Percentiles rank a stretch among this genome's conserved stretches.
phyloP scores from a whole-genome alignment of 768 basidiomycete species.

The Lyophyllum decastes region DNA sequence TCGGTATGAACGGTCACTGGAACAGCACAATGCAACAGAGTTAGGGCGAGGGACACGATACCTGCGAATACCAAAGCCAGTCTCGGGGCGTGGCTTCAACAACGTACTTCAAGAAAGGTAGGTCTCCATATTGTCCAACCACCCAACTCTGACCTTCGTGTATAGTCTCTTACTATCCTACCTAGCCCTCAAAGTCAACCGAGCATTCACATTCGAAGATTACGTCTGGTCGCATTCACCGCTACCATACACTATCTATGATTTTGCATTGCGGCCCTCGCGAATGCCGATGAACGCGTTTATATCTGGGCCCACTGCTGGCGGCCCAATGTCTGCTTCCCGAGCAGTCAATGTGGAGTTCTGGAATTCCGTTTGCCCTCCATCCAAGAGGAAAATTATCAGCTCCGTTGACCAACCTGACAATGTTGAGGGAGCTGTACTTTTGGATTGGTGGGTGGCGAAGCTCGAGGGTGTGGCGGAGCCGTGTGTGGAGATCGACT shows the following conservation, averaged over 20 bases:
- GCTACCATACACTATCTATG: slow-evolving; percentile 53
- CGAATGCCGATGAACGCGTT: slow-evolving; percentile 59
- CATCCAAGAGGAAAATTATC: slow-evolving; percentile 28
- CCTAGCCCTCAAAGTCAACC: slow-evolving; percentile 48
- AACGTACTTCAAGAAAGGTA: slow-evolving; percentile 63
- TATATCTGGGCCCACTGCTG: slow-evolving; percentile 54
- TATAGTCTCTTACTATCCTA: slow-evolving; percentile 50
- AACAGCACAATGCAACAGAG: slow-evolving; percentile 18
- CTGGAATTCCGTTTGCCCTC: slow-evolving; percentile 48
- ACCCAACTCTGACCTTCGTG: background rate
- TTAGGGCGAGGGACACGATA: slow-evolving; percentile 27
- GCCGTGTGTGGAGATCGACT: slow-evolving; percentile 45
- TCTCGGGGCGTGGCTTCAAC: slow-evolving; percentile 62
- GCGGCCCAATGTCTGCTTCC: slow-evolving; percentile 36
- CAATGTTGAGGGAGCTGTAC: slow-evolving; percentile 36
- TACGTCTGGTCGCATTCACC: slow-evolving; percentile 58
- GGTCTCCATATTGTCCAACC: background rate
- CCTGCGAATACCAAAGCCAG: slow-evolving; percentile 49
- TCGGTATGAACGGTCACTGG: slow-evolving; percentile 13
- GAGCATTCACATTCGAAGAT: slow-evolving; percentile 63
- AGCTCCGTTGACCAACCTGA: slow-evolving; percentile 34
- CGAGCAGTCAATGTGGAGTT: slow-evolving; percentile 49
- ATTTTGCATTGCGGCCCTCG: slow-evolving; percentile 48
- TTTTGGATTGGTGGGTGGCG: slow-evolving; percentile 51
- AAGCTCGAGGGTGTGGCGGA: slow-evolving; percentile 32